phyloP scores from a whole-genome alignment of 176 grass and related monocot species.

The Raddia distichophylla region DNA sequence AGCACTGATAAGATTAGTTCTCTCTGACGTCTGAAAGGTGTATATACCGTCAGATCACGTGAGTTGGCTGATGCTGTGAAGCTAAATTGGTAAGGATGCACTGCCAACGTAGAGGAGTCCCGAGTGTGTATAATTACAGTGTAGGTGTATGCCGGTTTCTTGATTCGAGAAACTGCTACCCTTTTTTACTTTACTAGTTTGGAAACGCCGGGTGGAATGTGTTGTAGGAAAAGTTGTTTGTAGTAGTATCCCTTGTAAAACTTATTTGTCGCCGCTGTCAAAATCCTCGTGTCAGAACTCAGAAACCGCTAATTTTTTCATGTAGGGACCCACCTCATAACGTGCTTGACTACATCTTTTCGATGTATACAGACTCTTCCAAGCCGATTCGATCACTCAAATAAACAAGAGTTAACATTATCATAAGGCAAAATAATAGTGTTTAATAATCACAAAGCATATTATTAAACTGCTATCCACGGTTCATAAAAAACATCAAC shows the following conservation, averaged over 20 bases:
- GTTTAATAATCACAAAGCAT: no score
- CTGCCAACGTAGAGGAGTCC: not conserved
- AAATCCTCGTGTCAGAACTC: not conserved
- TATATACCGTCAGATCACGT: slow-evolving; percentile 4
- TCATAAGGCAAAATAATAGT: no score
- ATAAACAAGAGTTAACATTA: no score
- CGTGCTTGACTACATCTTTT: no score
- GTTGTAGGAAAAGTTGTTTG: not conserved
- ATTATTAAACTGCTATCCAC: no score
- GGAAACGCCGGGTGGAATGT: not conserved
- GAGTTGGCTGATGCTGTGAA: not conserved
- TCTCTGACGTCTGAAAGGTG: slow-evolving; percentile 52
- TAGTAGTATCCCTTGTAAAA: not conserved
- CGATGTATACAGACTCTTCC: no score
- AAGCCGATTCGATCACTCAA: no score
- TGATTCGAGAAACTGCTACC: not conserved
- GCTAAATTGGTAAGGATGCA: not conserved
- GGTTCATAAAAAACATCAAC: no score
- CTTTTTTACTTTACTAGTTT: not conserved
- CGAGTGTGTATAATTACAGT: not conserved
- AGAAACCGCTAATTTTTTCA: not conserved
- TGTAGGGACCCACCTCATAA: no score
- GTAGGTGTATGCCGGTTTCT: slow-evolving; percentile 7
- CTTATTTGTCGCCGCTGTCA: not conserved
- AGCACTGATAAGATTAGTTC: slow-evolving; percentile 58